Percentiles rank a stretch among this genome's conserved stretches.
phyloP scores from a whole-genome alignment of 2,329 filamentous ascomycete species.

The Leptoxyphium fumago region DNA sequence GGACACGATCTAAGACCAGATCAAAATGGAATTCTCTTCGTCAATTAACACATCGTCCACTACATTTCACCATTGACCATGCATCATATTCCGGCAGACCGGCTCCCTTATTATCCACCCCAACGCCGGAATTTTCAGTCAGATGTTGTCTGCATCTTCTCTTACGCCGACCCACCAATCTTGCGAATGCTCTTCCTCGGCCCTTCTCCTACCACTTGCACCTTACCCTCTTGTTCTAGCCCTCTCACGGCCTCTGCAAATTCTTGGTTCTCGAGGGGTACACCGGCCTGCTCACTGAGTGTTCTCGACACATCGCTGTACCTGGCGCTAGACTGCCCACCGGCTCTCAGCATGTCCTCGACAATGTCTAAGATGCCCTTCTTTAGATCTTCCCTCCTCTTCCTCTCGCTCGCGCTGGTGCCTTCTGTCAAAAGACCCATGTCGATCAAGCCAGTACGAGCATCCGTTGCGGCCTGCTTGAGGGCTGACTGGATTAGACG shows the following conservation, averaged over 20 bases:
- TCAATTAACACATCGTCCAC: too few relatives aligned
- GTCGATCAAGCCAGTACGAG: slow-evolving; percentile 80
- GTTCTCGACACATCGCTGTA: slow-evolving; percentile 65
- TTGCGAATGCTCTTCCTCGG: slow-evolving; percentile 67
- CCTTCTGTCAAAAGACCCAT: slow-evolving; percentile 93
- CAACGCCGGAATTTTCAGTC: too few relatives aligned
- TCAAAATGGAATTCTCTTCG: too few relatives aligned
- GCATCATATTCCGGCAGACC: too few relatives aligned
- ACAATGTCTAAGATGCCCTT: slow-evolving; percentile 57
- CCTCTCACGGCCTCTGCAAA: slow-evolving; percentile 68
- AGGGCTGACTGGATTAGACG: slow-evolving; percentile 85
- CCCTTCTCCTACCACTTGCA: slow-evolving; percentile 74
- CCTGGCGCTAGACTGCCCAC: slow-evolving; percentile 48
- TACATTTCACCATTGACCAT: too few relatives aligned
- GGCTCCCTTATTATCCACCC: too few relatives aligned
- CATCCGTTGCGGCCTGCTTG: slow-evolving; percentile 93
- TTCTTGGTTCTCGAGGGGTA: slow-evolving; percentile 59
- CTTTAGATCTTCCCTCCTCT: slow-evolving; percentile 72
- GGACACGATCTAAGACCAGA: too few relatives aligned
- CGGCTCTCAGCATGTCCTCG: slow-evolving; percentile 60
- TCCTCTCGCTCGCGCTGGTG: slow-evolving; percentile 75
- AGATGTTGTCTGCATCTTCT: too few relatives aligned
- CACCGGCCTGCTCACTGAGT: slow-evolving; percentile 55
- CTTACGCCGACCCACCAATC: slow-evolving; percentile 41
- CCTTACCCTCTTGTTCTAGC: slow-evolving; percentile 70